These are phyloP conservation scores for Zalaria sp. DNA, from an alignment of 2,329 filamentous ascomycete genomes.

Conservation along the genomic window DNA sequence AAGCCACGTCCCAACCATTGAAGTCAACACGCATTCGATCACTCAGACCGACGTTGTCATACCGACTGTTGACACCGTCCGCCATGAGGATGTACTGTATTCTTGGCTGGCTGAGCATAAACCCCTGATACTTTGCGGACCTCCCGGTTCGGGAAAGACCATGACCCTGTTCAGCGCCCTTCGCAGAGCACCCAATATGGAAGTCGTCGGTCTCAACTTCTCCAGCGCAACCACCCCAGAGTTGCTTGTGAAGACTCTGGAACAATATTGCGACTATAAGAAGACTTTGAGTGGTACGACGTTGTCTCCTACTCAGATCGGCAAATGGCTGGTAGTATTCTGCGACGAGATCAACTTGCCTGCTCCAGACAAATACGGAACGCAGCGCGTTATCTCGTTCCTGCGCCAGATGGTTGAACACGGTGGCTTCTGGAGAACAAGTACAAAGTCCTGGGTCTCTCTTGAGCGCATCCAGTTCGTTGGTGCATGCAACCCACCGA, in stretches of 20 bases:
- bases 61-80: constrained; percentile 89
- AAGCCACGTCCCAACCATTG: constrained; percentile 81
- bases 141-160: constrained; percentile 96
- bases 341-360: constrained; percentile 99
- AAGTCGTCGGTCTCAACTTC: constrained; percentile 97
- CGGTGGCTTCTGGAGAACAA: constrained; percentile 97
- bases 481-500: constrained; percentile 94
- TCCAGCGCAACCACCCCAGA: constrained; percentile 97
- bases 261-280: constrained; percentile 99
- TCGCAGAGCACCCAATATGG: constrained; percentile 95
- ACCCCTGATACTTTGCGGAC: constrained; percentile 87
- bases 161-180: constrained; percentile 99
- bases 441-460: constrained; percentile 95
- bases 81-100: constrained; percentile 97
- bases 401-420: constrained; percentile 94
- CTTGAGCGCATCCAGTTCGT: constrained; percentile 98
- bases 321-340: constrained; percentile 95
- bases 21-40: constrained; percentile 96
- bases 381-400: constrained; percentile 94
- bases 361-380: constrained; percentile 93
- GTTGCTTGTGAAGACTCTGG: constrained; percentile 95
- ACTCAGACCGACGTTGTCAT: constrained; percentile 98
- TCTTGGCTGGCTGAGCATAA: constrained; percentile 99
- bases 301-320: constrained; percentile 90
- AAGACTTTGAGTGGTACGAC: constrained; percentile 95